These are phyloP conservation scores for Xylaria venustula DNA, from an alignment of 495 filamentous ascomycete species.

Conservation along the genomic window DNA sequence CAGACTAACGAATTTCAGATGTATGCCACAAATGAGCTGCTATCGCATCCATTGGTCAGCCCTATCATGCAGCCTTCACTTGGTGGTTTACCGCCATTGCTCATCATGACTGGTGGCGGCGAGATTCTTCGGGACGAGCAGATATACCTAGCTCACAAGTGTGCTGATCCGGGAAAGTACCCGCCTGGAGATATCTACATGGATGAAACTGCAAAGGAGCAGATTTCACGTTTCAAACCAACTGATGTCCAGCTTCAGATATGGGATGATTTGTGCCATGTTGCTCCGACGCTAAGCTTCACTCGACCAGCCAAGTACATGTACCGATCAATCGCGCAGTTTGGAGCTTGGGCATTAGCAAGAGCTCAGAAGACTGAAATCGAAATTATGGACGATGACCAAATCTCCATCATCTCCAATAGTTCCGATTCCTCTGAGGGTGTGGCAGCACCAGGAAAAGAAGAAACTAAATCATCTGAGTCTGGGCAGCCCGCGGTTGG, in stretches of 20 bases:
- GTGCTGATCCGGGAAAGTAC: slow-evolving; percentile 74
- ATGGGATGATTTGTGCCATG: slow-evolving; percentile 93
- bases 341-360: slow-evolving; percentile 86
- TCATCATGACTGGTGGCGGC: slow-evolving; percentile 82
- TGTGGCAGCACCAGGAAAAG: slow-evolving; percentile 19
- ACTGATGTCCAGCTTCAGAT: slow-evolving; percentile 96
- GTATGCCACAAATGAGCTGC: slow-evolving; percentile 84
- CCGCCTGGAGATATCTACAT: slow-evolving; percentile 65
- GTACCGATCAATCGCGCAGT: slow-evolving; percentile 86
- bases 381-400: slow-evolving; percentile 76
- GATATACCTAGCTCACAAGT: slow-evolving; percentile 92
- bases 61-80: slow-evolving; percentile 81
- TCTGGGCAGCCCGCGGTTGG: slow-evolving; percentile 54
- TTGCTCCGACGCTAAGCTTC: slow-evolving; percentile 85
- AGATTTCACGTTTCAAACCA: slow-evolving; percentile 66
- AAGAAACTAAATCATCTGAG: slow-evolving; percentile 1
- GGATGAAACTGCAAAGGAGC: slow-evolving; percentile 58
- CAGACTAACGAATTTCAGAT: slow-evolving; percentile 43
- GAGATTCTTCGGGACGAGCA: slow-evolving; percentile 92
- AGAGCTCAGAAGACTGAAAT: slow-evolving; percentile 75
- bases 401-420: slow-evolving; percentile 73
- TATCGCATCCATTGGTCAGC: slow-evolving; percentile 86
- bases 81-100: slow-evolving; percentile 82
- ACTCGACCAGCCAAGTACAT: slow-evolving; percentile 93
- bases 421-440: slow-evolving; percentile 49